Base-by-base conservation (phyloP, 352 stramenopile genomes). In the Bremia lactucae region DNA sequence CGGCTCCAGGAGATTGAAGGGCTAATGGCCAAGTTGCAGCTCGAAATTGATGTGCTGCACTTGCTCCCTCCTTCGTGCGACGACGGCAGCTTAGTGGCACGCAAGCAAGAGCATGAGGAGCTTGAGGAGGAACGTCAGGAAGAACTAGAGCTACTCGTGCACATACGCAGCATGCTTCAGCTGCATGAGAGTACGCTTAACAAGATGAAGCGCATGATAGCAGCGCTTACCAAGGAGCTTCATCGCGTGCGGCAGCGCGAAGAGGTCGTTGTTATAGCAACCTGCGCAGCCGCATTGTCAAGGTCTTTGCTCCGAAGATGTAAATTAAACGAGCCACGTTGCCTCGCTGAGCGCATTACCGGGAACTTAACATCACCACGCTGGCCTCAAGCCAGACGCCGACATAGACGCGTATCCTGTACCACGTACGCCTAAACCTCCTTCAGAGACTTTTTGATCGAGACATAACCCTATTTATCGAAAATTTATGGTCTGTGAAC, bases 1-100 rank as follows among this genome's bases (percentile, higher is more conserved):
- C 70, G 73, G 0, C 60, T 87, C 16, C 39, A 71, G 26, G 73
- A 87, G 63, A 87, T 87, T 39, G 71, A 83, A 20, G 58, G 59
- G 40, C 72, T 72, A 46, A 60, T 81, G 39, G 46, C 59, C 31
- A 68, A 81, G 37, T 31, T 82, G 36, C 48, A 68, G 37, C 47
- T 65, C 18, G 69, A 80, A 34, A 56, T 83, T 24, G 20, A 55
- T 16, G 52, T 60, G 7, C 46, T 75, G 14, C 49, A 41, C 7
- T 34, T 59, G 36, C 29, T 59, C n/a, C 43, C 56, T 8, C 34
- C 42, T 2, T 49, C 46, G 6, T 28, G 46, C 6, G 46, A 72
- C 21, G 51, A 62, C 47, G 62, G 56, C 28, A 74, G 59, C 19
- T 29, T 68, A 4, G 42, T 42, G 2, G 59, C 59, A 0, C 60